These are phyloP conservation scores for Aegilops speltoides DNA, from an alignment of 176 grass and related monocot species.

Conservation along the genomic window DNA sequence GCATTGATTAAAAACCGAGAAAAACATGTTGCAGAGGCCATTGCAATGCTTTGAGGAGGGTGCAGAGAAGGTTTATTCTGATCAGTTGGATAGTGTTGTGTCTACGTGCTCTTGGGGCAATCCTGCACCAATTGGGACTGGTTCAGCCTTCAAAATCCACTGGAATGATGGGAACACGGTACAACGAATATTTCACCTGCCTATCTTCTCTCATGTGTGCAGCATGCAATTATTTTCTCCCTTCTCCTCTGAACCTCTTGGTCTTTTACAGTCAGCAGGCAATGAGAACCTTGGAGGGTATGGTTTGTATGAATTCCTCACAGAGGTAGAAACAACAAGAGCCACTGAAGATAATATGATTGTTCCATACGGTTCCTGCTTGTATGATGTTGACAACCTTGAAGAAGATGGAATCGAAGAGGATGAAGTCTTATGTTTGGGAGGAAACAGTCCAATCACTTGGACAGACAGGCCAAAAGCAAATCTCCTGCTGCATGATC, in stretches of 20 bases:
- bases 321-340: conserved; percentile 35
- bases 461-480: conserved; percentile 33
- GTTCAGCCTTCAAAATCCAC: conserved; percentile 59
- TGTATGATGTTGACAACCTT: conserved; percentile 55
- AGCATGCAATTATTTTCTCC: background rate
- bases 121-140: conserved; percentile 42
- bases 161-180: conserved; percentile 49
- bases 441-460: conserved; percentile 27
- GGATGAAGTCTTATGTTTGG: conserved; percentile 20
- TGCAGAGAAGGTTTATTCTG: conserved; percentile 54
- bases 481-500: background rate
- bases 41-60: conserved; percentile 55
- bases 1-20: background rate
- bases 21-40: conserved; percentile 43
- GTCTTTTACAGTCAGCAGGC: conserved; percentile 34
- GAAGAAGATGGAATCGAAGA: conserved; percentile 30
- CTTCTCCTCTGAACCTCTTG: conserved; percentile 4
- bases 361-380: conserved; percentile 27
- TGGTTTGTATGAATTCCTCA: conserved; percentile 53
- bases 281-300: conserved; percentile 34
- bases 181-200: conserved; percentile 1
- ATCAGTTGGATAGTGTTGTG: conserved; percentile 56
- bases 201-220: background rate
- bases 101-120: conserved; percentile 69
- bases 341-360: conserved; percentile 13